Base-by-base conservation (phyloP, 169 alveolate species). In the Eimeria maxima region DNA sequence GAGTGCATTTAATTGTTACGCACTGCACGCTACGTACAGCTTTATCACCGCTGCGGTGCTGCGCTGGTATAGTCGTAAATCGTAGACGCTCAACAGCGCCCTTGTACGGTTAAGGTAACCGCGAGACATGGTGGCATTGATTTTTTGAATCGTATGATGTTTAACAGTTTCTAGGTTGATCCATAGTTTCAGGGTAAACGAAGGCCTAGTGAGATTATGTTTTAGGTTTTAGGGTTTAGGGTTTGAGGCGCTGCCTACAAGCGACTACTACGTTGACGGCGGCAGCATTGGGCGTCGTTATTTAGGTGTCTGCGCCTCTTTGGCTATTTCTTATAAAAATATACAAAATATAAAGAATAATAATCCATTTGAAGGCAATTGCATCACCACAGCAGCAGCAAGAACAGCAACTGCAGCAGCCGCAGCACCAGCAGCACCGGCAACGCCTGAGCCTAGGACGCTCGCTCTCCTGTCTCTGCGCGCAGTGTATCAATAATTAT, bases 331-430 rank as follows among this genome's bases (percentile, higher is more conserved):
- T 63, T 22, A 14, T n/a, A n/a, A 63, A 63, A 63, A 63, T 5
- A 63, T n/a, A 63, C 29, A 63, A 63, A 63, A 63, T 22, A n/a
- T 5, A 63, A 63, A 8, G 6, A 63, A 63, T n/a, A 63, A 16
- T 16, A 63, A 8, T 10, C 5, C 38, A n/a, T 22, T 22, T n/a
- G 18, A 63, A 22, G 74, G 29, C 7, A 50, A 50, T n/a, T n/a
- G n/a, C n/a, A n/a, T n/a, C n/a, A 50, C 5, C 5, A 50, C 57
- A 50, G 11, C 57, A 50, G 57, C 57, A 50, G 38, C 74, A 63
- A n/a, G 29, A 63, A n/a, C 74, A 63, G 29, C 74, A 63, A n/a
- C 74, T 4, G 74, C 74, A 63, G 74, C 74, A 63, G 74, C 74
- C 6, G 74, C 74, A 63, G 74, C 74, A 63, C 7, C 74, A 8